Conservation (phyloP, 2,329 filamentous ascomycete species). For the Emergomyces pasteurianus region DNA sequence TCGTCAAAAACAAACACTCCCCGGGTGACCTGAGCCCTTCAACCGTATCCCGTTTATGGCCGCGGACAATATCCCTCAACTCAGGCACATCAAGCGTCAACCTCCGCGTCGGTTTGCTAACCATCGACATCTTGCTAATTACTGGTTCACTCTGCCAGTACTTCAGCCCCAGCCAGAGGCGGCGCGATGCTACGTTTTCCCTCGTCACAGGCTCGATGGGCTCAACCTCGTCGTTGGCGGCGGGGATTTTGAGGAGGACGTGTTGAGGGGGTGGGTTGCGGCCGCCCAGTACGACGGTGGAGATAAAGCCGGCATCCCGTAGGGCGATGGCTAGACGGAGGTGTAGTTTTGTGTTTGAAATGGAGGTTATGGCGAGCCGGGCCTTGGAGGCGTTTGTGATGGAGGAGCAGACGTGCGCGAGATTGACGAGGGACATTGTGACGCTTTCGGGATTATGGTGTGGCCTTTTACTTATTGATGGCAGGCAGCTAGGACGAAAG, state of each 20-base stretch:
- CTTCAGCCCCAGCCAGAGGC: conserved; percentile 82
- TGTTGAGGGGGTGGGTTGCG: conserved; percentile 43
- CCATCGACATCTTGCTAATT: conserved; percentile 50
- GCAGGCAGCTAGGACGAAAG: neutral
- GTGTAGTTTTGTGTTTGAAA: conserved; percentile 71
- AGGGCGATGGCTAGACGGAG: conserved; percentile 63
- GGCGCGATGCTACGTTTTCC: conserved; percentile 58
- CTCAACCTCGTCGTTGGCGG: conserved; percentile 26
- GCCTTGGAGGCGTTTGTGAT: conserved; percentile 79
- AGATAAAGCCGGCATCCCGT: conserved; percentile 72
- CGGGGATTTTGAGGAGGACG: conserved; percentile 41
- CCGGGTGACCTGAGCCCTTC: conserved; percentile 63
- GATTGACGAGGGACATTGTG: conserved; percentile 59
- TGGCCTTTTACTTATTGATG: neutral
- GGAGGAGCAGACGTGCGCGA: conserved; percentile 76
- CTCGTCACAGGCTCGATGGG: conserved; percentile 46
- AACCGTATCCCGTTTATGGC: conserved; percentile 53
- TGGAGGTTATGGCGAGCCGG: conserved; percentile 72
- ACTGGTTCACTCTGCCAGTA: conserved; percentile 79
- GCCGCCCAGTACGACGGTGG: conserved; percentile 63
- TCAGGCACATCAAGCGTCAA: conserved; percentile 54
- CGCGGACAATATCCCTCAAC: conserved; percentile 55
- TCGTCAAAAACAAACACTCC: conserved; percentile 71
- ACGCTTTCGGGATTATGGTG: neutral
- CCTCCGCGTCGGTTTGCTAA: conserved; percentile 63